Conservation (phyloP, 768 basidiomycete species). For the Lentinula edodes region DNA sequence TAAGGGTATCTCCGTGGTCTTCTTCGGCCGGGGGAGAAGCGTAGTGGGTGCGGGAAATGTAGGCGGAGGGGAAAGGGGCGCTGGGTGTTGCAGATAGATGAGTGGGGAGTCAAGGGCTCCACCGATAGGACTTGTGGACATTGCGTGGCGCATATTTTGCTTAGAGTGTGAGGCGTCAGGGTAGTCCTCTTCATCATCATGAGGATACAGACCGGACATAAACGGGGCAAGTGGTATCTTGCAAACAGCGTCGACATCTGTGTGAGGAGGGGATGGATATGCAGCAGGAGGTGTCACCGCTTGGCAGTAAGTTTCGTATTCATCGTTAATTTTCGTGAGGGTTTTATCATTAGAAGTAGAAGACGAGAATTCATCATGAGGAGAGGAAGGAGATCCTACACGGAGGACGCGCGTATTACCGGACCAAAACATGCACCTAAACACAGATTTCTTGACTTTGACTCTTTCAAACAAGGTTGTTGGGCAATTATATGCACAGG, state of each 20-base stretch:
- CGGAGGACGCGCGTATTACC: background rate
- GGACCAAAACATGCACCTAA: background rate
- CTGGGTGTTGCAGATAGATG: background rate
- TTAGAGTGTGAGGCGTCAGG: background rate
- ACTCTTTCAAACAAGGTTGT: too few relatives aligned
- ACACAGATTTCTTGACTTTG: background rate
- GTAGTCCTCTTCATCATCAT: background rate
- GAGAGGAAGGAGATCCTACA: background rate
- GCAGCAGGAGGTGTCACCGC: background rate
- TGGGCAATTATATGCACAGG: too few relatives aligned
- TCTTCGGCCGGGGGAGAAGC: background rate
- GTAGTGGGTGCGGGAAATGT: background rate
- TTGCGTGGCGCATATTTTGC: background rate
- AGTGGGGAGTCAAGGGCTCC: conserved; percentile 1
- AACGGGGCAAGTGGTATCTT: background rate
- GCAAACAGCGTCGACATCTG: background rate
- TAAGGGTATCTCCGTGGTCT: background rate
- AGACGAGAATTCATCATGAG: too few relatives aligned
- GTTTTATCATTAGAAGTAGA: background rate
- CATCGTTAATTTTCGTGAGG: background rate
- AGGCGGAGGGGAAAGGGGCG: background rate
- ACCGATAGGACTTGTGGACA: background rate
- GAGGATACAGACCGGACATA: background rate
- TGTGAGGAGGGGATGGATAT: background rate
- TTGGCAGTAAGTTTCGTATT: background rate